Conservation (phyloP, 2,329 filamentous ascomycete genomes). For the Fusarium nematophilum region DNA sequence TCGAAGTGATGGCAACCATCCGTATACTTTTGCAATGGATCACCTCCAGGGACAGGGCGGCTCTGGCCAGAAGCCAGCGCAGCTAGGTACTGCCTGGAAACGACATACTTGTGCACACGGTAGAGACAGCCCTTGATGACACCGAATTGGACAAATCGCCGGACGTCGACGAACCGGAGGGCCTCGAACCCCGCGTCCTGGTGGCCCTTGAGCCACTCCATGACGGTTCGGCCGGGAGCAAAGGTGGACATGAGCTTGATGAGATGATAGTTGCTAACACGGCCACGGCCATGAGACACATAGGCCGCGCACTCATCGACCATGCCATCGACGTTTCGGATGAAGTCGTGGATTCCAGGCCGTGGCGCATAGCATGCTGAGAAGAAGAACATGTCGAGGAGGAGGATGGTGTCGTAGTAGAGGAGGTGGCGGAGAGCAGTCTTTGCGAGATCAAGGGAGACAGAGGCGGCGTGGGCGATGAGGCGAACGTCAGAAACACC, state of each 20-base stretch:
- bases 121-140: slow-evolving; percentile 96
- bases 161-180: slow-evolving; percentile 83
- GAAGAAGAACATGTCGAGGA: slow-evolving; percentile 97
- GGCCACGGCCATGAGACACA: slow-evolving; percentile 66
- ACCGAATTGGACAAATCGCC: slow-evolving; percentile 93
- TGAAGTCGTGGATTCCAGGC: slow-evolving; percentile 81
- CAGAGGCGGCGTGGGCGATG: slow-evolving; percentile 86
- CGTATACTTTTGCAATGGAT: slow-evolving; percentile 73
- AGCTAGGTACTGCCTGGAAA: slow-evolving; percentile 72
- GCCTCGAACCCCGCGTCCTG: slow-evolving; percentile 72
- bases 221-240: slow-evolving; percentile 83
- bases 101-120: slow-evolving; percentile 90
- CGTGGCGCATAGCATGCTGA: slow-evolving; percentile 88
- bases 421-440: slow-evolving; percentile 89
- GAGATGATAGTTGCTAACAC: slow-evolving; percentile 71
- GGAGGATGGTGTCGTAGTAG: slow-evolving; percentile 90
- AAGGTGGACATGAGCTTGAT: slow-evolving; percentile 89
- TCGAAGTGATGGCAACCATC: slow-evolving; percentile 84
- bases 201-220: slow-evolving; percentile 86
- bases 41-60: slow-evolving; percentile 53
- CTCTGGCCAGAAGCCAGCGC: slow-evolving; percentile 66
- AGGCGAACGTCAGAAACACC: slow-evolving; percentile 90
- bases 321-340: slow-evolving; percentile 77
- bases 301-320: slow-evolving; percentile 91
- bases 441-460: slow-evolving; percentile 86